These are phyloP conservation scores for Suillus brevipes DNA, from an alignment of 768 basidiomycete genomes.

Conservation along the genomic window DNA sequence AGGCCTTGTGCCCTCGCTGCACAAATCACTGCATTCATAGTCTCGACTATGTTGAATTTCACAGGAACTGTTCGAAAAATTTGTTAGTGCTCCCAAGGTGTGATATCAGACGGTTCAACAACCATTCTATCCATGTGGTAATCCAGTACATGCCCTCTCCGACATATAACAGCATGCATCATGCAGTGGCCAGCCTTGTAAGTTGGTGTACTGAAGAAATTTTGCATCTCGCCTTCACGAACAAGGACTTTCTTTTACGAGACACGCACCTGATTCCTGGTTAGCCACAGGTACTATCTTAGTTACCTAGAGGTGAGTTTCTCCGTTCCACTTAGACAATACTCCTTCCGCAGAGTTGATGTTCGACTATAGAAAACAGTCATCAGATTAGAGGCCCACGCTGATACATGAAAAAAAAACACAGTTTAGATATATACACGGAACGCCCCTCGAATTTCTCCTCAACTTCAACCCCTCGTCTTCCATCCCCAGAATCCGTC, in stretches of 20 bases:
- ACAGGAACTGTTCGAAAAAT: neutral
- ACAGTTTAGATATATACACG: slow-evolving; percentile 84
- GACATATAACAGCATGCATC: neutral
- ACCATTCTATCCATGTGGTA: neutral
- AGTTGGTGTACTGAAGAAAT: neutral
- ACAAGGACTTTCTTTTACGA: neutral
- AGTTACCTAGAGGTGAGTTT: too few relatives aligned
- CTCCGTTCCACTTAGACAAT: too few relatives aligned
- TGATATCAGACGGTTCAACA: neutral
- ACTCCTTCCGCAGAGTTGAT: too few relatives aligned
- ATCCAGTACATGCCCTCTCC: neutral
- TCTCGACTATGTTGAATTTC: neutral
- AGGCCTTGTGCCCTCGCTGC: too few relatives aligned
- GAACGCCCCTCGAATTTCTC: slow-evolving; percentile 96
- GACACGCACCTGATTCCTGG: too few relatives aligned
- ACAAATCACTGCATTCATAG: too few relatives aligned
- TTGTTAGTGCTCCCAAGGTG: neutral
- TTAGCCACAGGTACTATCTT: too few relatives aligned
- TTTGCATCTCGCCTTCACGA: neutral
- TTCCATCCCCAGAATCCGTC: slow-evolving; percentile 18
- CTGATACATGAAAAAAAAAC: too few relatives aligned
- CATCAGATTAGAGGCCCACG: too few relatives aligned
- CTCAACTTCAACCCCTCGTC: slow-evolving; percentile 42
- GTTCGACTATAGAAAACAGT: too few relatives aligned
- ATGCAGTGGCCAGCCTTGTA: neutral